Percentiles rank a stretch among this genome's conserved stretches.
Evolutionary conservation across 805 yeast species (phyloP).

Genomic region (Candida suzukii): DNA sequence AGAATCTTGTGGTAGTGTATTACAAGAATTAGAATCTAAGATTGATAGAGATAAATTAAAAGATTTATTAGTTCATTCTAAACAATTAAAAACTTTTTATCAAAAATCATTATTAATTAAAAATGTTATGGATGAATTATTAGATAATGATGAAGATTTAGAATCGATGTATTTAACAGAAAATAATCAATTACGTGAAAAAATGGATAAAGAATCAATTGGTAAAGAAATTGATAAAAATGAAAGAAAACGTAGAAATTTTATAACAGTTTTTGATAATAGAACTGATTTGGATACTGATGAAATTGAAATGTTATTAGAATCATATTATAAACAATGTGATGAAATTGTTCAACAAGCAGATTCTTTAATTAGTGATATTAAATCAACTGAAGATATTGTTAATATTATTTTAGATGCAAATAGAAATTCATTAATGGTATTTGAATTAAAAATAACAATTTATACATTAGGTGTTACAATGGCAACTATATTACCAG

Average conservation of each 20-base stretch:
- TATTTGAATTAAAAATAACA: slow-evolving; percentile 74
- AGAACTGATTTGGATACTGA: slow-evolving; percentile 29
- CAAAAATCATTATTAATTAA: slow-evolving; percentile 72
- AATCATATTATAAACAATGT: slow-evolving; percentile 84
- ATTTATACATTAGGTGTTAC: slow-evolving; percentile 82
- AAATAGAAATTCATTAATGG: slow-evolving; percentile 83
- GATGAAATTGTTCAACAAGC: slow-evolving; percentile 92
- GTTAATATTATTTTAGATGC: slow-evolving; percentile 88
- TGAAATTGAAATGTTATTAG: slow-evolving; percentile 81
- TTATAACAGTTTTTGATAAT: slow-evolving; percentile 1
- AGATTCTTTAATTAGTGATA: slow-evolving; percentile 74
- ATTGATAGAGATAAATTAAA: slow-evolving; percentile 70
- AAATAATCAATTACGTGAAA: slow-evolving; percentile 13
- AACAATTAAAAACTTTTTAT: slow-evolving; percentile 61
- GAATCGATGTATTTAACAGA: slow-evolving; percentile 70
- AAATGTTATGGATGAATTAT: slow-evolving; percentile 72
- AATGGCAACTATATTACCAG: slow-evolving; percentile 78
- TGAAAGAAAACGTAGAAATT: background rate
- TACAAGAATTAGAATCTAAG: slow-evolving; percentile 68
- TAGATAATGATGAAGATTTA: slow-evolving; percentile 83
- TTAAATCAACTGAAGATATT: slow-evolving; percentile 86
- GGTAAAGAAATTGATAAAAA: background rate
- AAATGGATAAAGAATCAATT: background rate
- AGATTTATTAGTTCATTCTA: slow-evolving; percentile 67
- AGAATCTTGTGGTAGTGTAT: slow-evolving; percentile 50